Percentiles rank a stretch among this genome's conserved stretches.
Evolutionary conservation across 2,329 filamentous ascomycete genomes (phyloP).

Genomic region (Monosporascus ibericus): DNA sequence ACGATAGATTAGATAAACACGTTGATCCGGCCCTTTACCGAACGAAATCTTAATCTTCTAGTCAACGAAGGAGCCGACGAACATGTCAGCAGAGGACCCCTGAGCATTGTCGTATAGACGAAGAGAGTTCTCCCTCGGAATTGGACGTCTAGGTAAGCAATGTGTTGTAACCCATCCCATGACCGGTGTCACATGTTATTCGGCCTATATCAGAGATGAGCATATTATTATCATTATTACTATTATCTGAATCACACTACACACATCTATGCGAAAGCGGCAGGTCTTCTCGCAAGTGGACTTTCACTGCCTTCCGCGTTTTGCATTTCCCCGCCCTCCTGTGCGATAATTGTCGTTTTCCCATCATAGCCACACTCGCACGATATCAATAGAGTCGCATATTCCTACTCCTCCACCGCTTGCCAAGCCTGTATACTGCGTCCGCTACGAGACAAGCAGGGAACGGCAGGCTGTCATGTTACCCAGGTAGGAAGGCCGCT

Average conservation of each 20-base stretch:
- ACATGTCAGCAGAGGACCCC: neutral
- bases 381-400: neutral
- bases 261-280: no score
- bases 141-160: neutral
- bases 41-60: neutral
- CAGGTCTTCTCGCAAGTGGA: no score
- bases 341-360: no score
- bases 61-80: neutral
- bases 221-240: no score
- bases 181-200: no score
- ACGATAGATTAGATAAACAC: neutral
- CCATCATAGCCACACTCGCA: neutral
- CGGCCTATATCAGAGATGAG: no score
- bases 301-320: no score
- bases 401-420: neutral
- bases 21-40: neutral
- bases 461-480: neutral
- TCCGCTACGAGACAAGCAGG: neutral
- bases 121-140: neutral
- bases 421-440: neutral
- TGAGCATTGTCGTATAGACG: neutral
- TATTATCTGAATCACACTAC: no score
- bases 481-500: neutral
- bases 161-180: no score
- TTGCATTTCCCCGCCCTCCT: no score